phyloP scores from a whole-genome alignment of 164 flowering plant species.

The grape (Vitis vinifera) region ASM3070453v1 NC_081818.1:27058501-27059000 shows the following conservation, averaged over 20 bases:
- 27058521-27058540: too few species aligned
- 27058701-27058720: neutral
- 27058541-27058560: too few species aligned
- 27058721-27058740: too few species aligned
- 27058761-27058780: conserved; percentile 5
- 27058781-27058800: conserved; percentile 78
- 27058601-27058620: too few species aligned
- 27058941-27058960: conserved; percentile 41
- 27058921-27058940: conserved; percentile 43
- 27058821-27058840: conserved; percentile 95
- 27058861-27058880: neutral
- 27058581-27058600: too few species aligned
- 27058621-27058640: too few species aligned
- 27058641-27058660: neutral
- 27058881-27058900: neutral
- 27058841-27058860: conserved; percentile 47
- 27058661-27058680: neutral
- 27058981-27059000: conserved; percentile 42
- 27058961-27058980: conserved; percentile 47
- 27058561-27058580: too few species aligned
- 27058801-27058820: conserved; percentile 60
- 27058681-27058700: neutral
- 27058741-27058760: neutral
- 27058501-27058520: too few species aligned
- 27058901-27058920: neutral